Evolutionary conservation across 306 rosid species (phyloP).

Genomic region (Medicago truncatula): DNA sequence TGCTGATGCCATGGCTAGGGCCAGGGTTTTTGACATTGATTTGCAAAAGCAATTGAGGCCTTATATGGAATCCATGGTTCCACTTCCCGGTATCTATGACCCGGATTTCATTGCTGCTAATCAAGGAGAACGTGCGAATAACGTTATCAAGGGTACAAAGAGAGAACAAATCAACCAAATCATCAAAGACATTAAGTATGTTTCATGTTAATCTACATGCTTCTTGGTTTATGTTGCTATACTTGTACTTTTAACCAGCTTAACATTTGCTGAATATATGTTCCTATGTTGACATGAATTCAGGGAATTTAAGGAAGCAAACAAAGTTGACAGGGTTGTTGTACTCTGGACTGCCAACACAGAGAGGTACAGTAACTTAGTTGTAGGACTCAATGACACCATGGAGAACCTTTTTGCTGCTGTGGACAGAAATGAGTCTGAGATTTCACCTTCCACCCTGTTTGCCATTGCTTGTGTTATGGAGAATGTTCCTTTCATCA

Average conservation of each 20-base stretch:
- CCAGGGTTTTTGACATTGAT: slow-evolving; percentile 92
- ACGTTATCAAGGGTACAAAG: slow-evolving; percentile 87
- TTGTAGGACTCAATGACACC: slow-evolving; percentile 89
- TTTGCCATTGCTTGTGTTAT: slow-evolving; percentile 82
- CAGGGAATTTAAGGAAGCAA: slow-evolving; percentile 90
- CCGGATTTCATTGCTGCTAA: slow-evolving; percentile 98
- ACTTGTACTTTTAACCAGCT: not conserved
- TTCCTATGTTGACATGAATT: slow-evolving; percentile 18
- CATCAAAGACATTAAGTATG: slow-evolving; percentile 80
- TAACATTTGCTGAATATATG: slow-evolving; percentile 17
- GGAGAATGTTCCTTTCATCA: slow-evolving; percentile 89
- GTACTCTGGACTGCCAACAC: slow-evolving; percentile 99
- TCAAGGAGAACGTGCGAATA: slow-evolving; percentile 89
- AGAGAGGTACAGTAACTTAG: slow-evolving; percentile 88
- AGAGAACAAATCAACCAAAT: slow-evolving; percentile 81
- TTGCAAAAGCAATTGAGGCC: slow-evolving; percentile 96
- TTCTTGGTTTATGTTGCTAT: not conserved
- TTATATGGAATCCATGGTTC: slow-evolving; percentile 95
- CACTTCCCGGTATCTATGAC: slow-evolving; percentile 93
- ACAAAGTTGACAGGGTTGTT: slow-evolving; percentile 84
- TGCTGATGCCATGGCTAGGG: slow-evolving; percentile 97
- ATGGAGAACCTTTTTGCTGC: slow-evolving; percentile 77
- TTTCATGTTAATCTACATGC: not conserved
- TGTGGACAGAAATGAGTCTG: slow-evolving; percentile 82
- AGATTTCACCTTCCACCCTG: slow-evolving; percentile 97